phyloP scores from a whole-genome alignment of 176 grass and related monocot species.

The Oryza glumipatula region DNA sequence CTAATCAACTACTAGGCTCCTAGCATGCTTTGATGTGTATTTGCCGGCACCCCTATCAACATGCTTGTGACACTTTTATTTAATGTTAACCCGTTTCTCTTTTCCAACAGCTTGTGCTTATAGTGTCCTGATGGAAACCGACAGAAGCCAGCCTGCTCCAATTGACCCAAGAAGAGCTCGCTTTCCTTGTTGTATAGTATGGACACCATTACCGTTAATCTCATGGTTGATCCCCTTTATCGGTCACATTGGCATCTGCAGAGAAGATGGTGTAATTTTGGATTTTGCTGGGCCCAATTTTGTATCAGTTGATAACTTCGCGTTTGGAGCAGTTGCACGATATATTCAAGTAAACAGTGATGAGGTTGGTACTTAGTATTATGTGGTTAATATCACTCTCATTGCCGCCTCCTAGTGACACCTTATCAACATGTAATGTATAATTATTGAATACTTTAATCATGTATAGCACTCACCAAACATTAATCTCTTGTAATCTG shows the following conservation, averaged over 20 bases:
- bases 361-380: conserved; percentile 54
- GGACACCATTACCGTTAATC: conserved; percentile 92
- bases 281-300: conserved; percentile 95
- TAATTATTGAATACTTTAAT: background rate
- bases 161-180: conserved; percentile 81
- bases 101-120: background rate
- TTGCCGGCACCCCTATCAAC: conserved; percentile 7
- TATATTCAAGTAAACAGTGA: conserved; percentile 77
- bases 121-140: conserved; percentile 50
- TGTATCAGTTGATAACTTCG: conserved; percentile 89
- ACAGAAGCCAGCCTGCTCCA: conserved; percentile 41
- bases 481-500: conserved; percentile 17
- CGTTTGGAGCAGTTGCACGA: conserved; percentile 77
- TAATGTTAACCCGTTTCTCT: background rate
- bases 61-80: conserved; percentile 8
- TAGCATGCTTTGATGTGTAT: background rate
- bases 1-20: background rate
- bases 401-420: background rate
- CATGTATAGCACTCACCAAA: background rate
- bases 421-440: background rate
- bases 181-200: conserved; percentile 89
- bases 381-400: background rate
- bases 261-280: conserved; percentile 94
- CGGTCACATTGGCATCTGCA: conserved; percentile 89
- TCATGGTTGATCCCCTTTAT: conserved; percentile 93